Conservation (phyloP, 345 rosid genomes). For the Euphorbia lathyris region DNA sequence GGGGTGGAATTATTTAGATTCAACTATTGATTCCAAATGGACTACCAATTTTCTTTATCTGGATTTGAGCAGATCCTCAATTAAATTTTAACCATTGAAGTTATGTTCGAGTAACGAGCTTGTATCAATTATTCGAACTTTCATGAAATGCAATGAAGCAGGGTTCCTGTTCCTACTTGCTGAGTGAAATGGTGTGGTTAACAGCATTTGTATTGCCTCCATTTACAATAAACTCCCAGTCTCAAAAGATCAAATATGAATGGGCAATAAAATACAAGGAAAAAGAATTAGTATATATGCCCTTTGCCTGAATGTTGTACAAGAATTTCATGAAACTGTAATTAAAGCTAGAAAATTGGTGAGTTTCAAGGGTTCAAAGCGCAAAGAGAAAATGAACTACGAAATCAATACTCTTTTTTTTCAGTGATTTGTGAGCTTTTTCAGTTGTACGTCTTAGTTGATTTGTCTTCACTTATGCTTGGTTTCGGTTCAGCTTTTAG, state of each 20-base stretch:
- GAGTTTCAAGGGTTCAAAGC: background rate
- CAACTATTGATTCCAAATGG: background rate
- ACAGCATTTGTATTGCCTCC: background rate
- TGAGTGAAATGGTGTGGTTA: background rate
- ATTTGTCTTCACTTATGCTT: background rate
- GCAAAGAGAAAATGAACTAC: background rate
- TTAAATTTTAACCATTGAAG: background rate
- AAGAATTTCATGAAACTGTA: background rate
- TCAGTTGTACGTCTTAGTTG: background rate
- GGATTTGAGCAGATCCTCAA: background rate
- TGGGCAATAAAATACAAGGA: background rate
- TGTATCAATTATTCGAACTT: background rate
- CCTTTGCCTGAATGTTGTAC: background rate
- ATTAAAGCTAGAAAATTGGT: background rate
- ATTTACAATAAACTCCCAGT: background rate
- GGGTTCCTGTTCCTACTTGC: background rate
- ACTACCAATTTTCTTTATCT: background rate
- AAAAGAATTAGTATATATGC: background rate
- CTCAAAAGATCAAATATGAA: background rate
- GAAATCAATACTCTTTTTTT: background rate
- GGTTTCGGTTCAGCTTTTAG: conserved; percentile 1
- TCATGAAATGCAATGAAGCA: background rate
- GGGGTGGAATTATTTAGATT: background rate
- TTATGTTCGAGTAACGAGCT: background rate
- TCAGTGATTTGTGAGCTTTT: background rate